Base-by-base conservation (phyloP, 2,329 filamentous ascomycete genomes). In the Colletotrichum limetticola region DNA sequence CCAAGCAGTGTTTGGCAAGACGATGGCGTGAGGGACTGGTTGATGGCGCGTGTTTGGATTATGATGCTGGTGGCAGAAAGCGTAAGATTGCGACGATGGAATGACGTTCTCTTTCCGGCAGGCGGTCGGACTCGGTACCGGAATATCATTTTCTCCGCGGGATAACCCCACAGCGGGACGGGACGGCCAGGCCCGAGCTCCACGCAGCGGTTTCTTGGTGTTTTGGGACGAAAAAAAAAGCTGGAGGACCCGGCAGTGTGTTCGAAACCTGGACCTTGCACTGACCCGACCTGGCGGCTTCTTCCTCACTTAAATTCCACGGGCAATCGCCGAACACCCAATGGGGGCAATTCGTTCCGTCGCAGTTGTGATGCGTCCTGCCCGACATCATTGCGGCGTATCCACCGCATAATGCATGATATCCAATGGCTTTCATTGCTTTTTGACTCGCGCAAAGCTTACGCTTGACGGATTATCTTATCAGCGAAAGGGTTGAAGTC, bases 41-140 rank as follows among this genome's bases (percentile, higher is more conserved):
- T 66, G 61, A 73, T 73, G 66, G 66, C 66, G 71, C 58, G 28
- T 70, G 71, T 71, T 66, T 59, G 61, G 66, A 37, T 73, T 52
- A 49, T 62, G 65, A 69, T 66, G 73, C 71, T 69, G 66, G 75
- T 80, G 78, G 75, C 78, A 66, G 67, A 73, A n/a, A 75, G 59
- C 14, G 42, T 56, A 9, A 69, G 71, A 61, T 71, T 65, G 61
- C 56, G 67, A 73, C 60, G 70, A 72, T 65, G 66, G 28, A 66
- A 70, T 73, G 66, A 73, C 60, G 60, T 73, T 60, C 71, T 57
- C 1, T 3, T 61, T 66, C 26, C 16, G 71, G 71, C 30, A 73
- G 71, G 71, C 71, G 71, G 71, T 73, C 71, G 35, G n/a, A 4
- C 0, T 11, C n/a, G 24, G 46, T 12, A 0, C 3, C 66, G 71